Evolutionary conservation across 2,329 filamentous ascomycete species (phyloP).

Genomic region (Monosporascus cannonballus): DNA sequence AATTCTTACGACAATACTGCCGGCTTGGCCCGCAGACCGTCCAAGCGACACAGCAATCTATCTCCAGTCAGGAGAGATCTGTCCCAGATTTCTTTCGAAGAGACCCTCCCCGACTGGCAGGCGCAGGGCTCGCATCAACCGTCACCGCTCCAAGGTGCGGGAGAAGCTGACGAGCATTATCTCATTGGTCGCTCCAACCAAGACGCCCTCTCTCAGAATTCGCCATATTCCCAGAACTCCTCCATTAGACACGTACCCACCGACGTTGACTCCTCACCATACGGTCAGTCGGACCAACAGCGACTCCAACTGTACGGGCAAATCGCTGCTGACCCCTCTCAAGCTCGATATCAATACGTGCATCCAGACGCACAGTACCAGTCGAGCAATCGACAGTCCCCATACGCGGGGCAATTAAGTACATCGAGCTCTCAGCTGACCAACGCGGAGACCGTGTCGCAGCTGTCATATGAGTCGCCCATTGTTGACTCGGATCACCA

Average conservation of each 20-base stretch:
- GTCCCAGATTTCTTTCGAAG: slow-evolving; percentile 17
- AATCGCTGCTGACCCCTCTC: slow-evolving; percentile 32
- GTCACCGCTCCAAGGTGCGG: slow-evolving; percentile 40
- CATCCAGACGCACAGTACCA: slow-evolving; percentile 24
- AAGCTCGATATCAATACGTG: slow-evolving; percentile 31
- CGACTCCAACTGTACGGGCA: slow-evolving; percentile 27
- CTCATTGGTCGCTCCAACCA: slow-evolving; percentile 33
- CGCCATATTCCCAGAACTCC: slow-evolving; percentile 32
- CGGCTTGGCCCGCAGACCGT: slow-evolving; percentile 47
- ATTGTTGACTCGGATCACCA: slow-evolving; percentile 43
- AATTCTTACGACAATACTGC: slow-evolving; percentile 42
- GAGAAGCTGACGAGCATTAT: slow-evolving; percentile 33
- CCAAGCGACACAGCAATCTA: slow-evolving; percentile 50
- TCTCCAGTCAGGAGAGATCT: slow-evolving; percentile 36
- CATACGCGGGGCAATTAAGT: slow-evolving; percentile 23
- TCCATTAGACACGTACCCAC: slow-evolving; percentile 44
- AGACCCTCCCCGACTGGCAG: slow-evolving; percentile 22
- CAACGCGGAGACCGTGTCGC: slow-evolving; percentile 56
- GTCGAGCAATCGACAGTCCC: slow-evolving; percentile 16
- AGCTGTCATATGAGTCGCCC: slow-evolving; percentile 57
- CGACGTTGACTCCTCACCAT: slow-evolving; percentile 39
- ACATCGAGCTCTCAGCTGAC: slow-evolving; percentile 31
- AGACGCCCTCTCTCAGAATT: slow-evolving; percentile 33
- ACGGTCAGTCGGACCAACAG: slow-evolving; percentile 34
- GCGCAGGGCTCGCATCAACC: slow-evolving; percentile 26